A percentile compares a stretch with the other conserved stretches of the same genome.
phyloP scores from a whole-genome alignment of 1,284 basidiomycete genomes.

The Calocybe gambosa region DNA sequence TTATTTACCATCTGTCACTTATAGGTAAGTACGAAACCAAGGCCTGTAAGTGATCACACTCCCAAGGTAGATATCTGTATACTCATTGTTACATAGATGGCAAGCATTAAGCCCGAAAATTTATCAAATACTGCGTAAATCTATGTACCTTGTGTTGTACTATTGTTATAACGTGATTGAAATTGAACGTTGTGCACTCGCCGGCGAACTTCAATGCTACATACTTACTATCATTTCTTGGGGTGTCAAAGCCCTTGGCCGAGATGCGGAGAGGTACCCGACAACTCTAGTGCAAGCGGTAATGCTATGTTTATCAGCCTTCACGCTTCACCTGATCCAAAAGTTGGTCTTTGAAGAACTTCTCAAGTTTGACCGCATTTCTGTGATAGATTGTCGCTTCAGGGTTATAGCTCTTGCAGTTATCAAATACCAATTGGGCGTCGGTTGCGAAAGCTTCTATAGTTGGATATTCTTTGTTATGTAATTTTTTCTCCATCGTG shows the following conservation, averaged over 20 bases:
- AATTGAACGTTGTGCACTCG: not conserved
- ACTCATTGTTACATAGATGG: slow-evolving; percentile 29
- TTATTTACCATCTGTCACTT: slow-evolving; percentile 1
- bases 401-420: slow-evolving; percentile 89
- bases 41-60: slow-evolving; percentile 42
- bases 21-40: slow-evolving; percentile 54
- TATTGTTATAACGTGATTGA: not conserved
- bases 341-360: slow-evolving; percentile 50
- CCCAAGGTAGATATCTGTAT: not conserved
- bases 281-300: too few species aligned
- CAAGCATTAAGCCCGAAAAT: slow-evolving; percentile 23
- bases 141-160: not conserved
- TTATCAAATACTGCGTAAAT: not conserved
- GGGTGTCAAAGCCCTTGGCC: not conserved
- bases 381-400: slow-evolving; percentile 82
- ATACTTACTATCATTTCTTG: too few species aligned
- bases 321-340: slow-evolving; percentile 25
- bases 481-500: slow-evolving; percentile 92
- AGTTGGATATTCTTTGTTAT: slow-evolving; percentile 72
- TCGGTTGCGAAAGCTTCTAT: slow-evolving; percentile 80
- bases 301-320: slow-evolving; percentile 13
- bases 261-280: not conserved
- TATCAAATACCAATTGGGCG: slow-evolving; percentile 83
- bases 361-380: slow-evolving; percentile 83
- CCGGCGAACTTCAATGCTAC: too few species aligned